Percentiles rank a stretch among this genome's conserved stretches.
Conservation (phyloP, 768 basidiomycete genomes). For the Tylopilus sp. region DNA sequence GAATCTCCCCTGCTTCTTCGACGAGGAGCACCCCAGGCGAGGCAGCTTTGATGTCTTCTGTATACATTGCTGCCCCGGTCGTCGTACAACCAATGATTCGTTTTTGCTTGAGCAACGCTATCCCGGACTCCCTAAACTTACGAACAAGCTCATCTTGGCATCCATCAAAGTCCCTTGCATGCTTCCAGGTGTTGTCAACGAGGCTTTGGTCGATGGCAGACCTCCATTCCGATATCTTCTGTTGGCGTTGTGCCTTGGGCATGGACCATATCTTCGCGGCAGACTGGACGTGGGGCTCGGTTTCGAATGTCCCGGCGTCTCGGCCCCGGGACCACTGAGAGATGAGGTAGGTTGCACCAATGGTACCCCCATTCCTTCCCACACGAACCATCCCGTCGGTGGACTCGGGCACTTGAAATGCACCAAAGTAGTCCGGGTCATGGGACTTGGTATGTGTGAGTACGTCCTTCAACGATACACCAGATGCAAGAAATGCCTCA, state of each 20-base stretch:
- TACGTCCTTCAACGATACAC: slow-evolving; percentile 28
- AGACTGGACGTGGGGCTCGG: slow-evolving; percentile 18
- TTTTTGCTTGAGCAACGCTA: slow-evolving; percentile 39
- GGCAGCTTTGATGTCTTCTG: slow-evolving; percentile 41
- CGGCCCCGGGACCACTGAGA: slow-evolving; percentile 43
- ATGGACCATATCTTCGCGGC: slow-evolving; percentile 38
- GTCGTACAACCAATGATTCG: slow-evolving; percentile 67
- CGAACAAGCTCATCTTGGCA: slow-evolving; percentile 34
- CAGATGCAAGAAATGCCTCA: slow-evolving; percentile 21
- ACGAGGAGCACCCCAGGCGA: slow-evolving; percentile 55
- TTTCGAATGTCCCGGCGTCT: slow-evolving; percentile 42
- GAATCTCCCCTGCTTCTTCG: slow-evolving; percentile 71
- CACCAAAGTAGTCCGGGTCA: slow-evolving; percentile 40
- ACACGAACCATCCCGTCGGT: slow-evolving; percentile 46
- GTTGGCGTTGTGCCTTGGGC: slow-evolving; percentile 25
- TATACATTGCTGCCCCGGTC: slow-evolving; percentile 64
- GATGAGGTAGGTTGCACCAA: slow-evolving; percentile 43
- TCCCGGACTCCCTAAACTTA: slow-evolving; percentile 33
- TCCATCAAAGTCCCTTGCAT: slow-evolving; percentile 39
- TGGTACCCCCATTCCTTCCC: slow-evolving; percentile 36
- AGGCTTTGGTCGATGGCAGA: slow-evolving; percentile 33
- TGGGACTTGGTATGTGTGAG: slow-evolving; percentile 52
- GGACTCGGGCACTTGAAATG: slow-evolving; percentile 41
- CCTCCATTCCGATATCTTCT: slow-evolving; percentile 33
- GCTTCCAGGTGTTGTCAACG: slow-evolving; percentile 32